phyloP scores from a whole-genome alignment of 1,284 basidiomycete species.

The Fistulina hepatica region DNA sequence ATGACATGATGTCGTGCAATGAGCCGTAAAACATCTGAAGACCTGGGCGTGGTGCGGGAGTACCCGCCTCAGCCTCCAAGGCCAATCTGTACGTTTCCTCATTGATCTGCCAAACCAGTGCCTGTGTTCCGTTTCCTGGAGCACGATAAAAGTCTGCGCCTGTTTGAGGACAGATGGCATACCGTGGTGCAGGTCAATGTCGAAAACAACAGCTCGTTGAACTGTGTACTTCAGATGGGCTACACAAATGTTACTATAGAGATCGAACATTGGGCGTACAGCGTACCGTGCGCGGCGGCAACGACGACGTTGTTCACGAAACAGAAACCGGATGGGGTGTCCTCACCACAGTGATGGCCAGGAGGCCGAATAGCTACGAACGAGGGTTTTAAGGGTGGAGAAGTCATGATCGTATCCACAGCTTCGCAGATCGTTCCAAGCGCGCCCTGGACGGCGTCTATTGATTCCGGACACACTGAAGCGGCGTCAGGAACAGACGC shows the following conservation, averaged over 20 bases:
- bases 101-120: slow-evolving; percentile 87
- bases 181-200: slow-evolving; percentile 93
- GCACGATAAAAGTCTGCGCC: background rate
- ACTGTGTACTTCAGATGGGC: slow-evolving; percentile 75
- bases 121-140: slow-evolving; percentile 86
- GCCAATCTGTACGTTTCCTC: slow-evolving; percentile 68
- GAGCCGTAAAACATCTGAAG: slow-evolving; percentile 81
- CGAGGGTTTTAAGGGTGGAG: too few relatives aligned
- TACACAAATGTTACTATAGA: slow-evolving; percentile 26
- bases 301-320: slow-evolving; percentile 92
- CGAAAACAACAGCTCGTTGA: slow-evolving; percentile 77
- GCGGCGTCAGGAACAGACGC: too few relatives aligned
- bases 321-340: slow-evolving; percentile 84
- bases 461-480: slow-evolving; percentile 65
- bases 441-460: slow-evolving; percentile 68
- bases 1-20: slow-evolving; percentile 85
- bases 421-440: slow-evolving; percentile 77
- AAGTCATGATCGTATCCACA: slow-evolving; percentile 53
- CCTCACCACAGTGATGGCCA: slow-evolving; percentile 86
- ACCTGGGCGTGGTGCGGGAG: slow-evolving; percentile 31
- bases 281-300: slow-evolving; percentile 77
- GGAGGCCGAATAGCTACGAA: slow-evolving; percentile 84
- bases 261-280: too few relatives aligned
- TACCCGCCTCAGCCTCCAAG: slow-evolving; percentile 39
- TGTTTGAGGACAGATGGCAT: slow-evolving; percentile 11